Percentiles rank a stretch among this genome's conserved stretches.
Conservation (phyloP, 2,329 filamentous ascomycete species). For the Phialophora macrospora region DNA sequence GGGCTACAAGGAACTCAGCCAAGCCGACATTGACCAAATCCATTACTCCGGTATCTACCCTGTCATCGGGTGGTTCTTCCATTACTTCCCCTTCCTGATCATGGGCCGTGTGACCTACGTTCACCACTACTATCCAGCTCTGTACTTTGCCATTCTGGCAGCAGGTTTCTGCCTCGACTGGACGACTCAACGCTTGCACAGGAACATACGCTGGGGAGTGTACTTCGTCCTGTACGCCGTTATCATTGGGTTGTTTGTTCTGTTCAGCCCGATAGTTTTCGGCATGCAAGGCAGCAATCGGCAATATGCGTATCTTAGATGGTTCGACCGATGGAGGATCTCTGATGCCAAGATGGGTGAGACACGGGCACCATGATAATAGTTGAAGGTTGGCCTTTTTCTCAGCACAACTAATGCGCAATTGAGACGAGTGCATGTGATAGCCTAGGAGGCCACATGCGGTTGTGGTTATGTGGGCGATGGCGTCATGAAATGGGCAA, state of each 20-base stretch:
- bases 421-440: slow-evolving; percentile 18
- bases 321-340: slow-evolving; percentile 87
- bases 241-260: slow-evolving; percentile 78
- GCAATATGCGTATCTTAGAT: slow-evolving; percentile 90
- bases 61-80: slow-evolving; percentile 89
- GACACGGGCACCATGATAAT: not conserved
- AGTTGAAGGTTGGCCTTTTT: slow-evolving; percentile 1
- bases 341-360: slow-evolving; percentile 59
- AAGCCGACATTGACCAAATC: slow-evolving; percentile 85
- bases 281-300: slow-evolving; percentile 86
- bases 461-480: slow-evolving; percentile 12
- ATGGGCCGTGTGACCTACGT: slow-evolving; percentile 99
- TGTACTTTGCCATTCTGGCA: slow-evolving; percentile 93
- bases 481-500: slow-evolving; percentile 19
- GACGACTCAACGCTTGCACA: slow-evolving; percentile 70
- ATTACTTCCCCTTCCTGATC: slow-evolving; percentile 92
- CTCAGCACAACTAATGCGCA: slow-evolving; percentile 6
- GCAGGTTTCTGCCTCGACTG: slow-evolving; percentile 90
- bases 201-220: slow-evolving; percentile 67
- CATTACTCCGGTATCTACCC: slow-evolving; percentile 94
- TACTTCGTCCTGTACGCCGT: slow-evolving; percentile 75
- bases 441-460: slow-evolving; percentile 9
- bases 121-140: slow-evolving; percentile 97
- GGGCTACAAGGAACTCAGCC: slow-evolving; percentile 81
- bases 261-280: slow-evolving; percentile 93